Evolutionary conservation across 139 green algal genomes (phyloP), one percentile per base, ranked within the genome.

Genomic region (Chloropicon primus): DNA sequence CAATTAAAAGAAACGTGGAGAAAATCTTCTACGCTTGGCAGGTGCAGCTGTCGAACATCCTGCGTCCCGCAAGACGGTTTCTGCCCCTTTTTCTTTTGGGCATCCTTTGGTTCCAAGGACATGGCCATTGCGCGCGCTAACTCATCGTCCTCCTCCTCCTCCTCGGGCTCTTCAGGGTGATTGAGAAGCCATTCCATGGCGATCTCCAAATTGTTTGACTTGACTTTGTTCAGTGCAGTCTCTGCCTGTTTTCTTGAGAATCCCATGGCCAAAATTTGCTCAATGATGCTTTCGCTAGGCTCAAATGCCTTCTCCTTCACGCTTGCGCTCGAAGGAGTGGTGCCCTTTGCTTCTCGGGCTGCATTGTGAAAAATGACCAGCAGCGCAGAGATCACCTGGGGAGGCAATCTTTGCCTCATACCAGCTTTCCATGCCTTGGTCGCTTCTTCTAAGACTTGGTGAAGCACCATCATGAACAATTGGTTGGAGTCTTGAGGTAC

Each of bases 151-250:
- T 88, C 79, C 28, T 25, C 53, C 24, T 25, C 17, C 24, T 2
- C 10, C 29, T 21, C n/a, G 3, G 1, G 75, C 75, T 91, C 87
- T 71, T 92, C 86, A 21, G 90, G 90, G 77, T 97, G 89, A 28
- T 73, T 87, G n/a, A 97, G 82, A 25, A 98, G 84, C 91, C 92
- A 97, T 84, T 98, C 93, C 81, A 96, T 92, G 2, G 93, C 93
- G 29, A 94, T 78, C 84, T 97, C 93, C 25, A 75, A 5, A 62
- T 62, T 62, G 41, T 62, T 62, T 5, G 41, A 62, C 41, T 62
- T 62, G 10, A 62, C 41, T 17, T 62, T 62, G 41, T 62, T 62
- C 5, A 62, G 41, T 5, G 41, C 41, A 17, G 5, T 62, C 41
- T 62, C 41, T 17, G 41, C 41, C 41, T 62, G 41, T 17, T 17